Percentiles rank a stretch among this genome's conserved stretches.
phyloP scores from a whole-genome alignment of 2,329 filamentous ascomycete genomes.

The Calonectria henricotiae region DNA sequence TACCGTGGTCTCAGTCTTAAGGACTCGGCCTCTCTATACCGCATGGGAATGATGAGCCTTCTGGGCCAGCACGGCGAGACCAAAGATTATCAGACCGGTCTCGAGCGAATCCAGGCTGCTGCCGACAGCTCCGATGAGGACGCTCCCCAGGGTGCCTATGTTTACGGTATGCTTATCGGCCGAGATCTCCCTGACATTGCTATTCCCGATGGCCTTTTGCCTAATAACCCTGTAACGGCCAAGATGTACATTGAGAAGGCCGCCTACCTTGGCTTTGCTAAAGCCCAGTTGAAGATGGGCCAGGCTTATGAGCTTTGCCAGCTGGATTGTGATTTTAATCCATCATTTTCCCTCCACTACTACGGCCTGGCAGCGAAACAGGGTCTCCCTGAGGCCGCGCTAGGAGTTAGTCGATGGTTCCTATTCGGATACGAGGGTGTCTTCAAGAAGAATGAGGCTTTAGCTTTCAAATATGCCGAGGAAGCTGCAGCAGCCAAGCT shows the following conservation, averaged over 20 bases:
- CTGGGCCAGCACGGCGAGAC: conserved; percentile 93
- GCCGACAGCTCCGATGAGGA: conserved; percentile 95
- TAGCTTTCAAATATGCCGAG: conserved; percentile 92
- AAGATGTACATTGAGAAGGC: conserved; percentile 96
- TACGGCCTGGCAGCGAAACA: conserved; percentile 94
- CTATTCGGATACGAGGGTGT: conserved; percentile 93
- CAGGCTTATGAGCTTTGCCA: conserved; percentile 96
- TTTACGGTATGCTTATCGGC: conserved; percentile 94
- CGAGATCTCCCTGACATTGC: conserved; percentile 92
- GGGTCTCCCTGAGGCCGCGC: conserved; percentile 92
- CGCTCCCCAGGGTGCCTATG: conserved; percentile 94
- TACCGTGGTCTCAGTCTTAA: conserved; percentile 83
- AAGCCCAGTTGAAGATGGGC: conserved; percentile 97
- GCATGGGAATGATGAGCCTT: conserved; percentile 97
- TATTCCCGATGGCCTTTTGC: conserved; percentile 80
- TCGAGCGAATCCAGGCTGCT: conserved; percentile 87
- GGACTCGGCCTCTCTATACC: conserved; percentile 89
- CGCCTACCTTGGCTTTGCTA: conserved; percentile 94
- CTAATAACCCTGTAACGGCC: conserved; percentile 80
- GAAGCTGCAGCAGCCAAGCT: conserved; percentile 87
- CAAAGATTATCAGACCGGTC: conserved; percentile 83
- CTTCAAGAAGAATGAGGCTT: conserved; percentile 95
- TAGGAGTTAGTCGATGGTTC: conserved; percentile 99
- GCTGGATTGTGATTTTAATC: conserved; percentile 94
- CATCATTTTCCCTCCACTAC: conserved; percentile 93